Conservation (phyloP, 1,139 yeast genomes). For the Geotrichum carabidarum region DNA sequence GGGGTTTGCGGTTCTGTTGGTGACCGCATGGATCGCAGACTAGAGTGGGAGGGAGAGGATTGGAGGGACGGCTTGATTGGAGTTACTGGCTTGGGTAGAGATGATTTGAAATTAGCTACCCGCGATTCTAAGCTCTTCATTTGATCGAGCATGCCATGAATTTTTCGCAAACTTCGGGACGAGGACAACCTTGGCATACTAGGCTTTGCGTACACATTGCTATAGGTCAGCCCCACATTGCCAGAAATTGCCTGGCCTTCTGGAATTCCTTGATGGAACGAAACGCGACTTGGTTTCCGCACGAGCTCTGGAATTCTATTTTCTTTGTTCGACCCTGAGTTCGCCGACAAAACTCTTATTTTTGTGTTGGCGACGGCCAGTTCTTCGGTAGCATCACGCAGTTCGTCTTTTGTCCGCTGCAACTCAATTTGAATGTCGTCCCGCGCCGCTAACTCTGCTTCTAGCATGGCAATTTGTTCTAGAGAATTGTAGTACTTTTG, state of each 20-base stretch:
- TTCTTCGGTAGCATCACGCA: slow-evolving; percentile 36
- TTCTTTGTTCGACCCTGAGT: background rate
- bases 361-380: slow-evolving; percentile 25
- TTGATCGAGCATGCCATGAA: slow-evolving; percentile 36
- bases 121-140: slow-evolving; percentile 32
- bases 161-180: slow-evolving; percentile 32
- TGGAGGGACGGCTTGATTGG: slow-evolving; percentile 9
- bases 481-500: slow-evolving; percentile 32
- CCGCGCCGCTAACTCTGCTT: slow-evolving; percentile 33
- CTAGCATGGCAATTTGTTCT: slow-evolving; percentile 36
- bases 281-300: slow-evolving; percentile 7
- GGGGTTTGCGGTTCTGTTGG: background rate
- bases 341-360: slow-evolving; percentile 25
- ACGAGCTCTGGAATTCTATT: background rate
- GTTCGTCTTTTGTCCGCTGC: slow-evolving; percentile 37
- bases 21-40: slow-evolving; percentile 1
- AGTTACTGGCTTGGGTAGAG: slow-evolving; percentile 28
- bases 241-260: background rate
- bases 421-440: slow-evolving; percentile 32
- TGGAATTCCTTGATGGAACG: slow-evolving; percentile 5
- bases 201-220: slow-evolving; percentile 1
- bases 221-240: background rate
- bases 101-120: slow-evolving; percentile 34
- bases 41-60: slow-evolving; percentile 10
- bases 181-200: slow-evolving; percentile 24